These are phyloP conservation scores for Talaromyces sp. DNA, from an alignment of 2,329 filamentous ascomycete species.

Conservation along the genomic window DNA sequence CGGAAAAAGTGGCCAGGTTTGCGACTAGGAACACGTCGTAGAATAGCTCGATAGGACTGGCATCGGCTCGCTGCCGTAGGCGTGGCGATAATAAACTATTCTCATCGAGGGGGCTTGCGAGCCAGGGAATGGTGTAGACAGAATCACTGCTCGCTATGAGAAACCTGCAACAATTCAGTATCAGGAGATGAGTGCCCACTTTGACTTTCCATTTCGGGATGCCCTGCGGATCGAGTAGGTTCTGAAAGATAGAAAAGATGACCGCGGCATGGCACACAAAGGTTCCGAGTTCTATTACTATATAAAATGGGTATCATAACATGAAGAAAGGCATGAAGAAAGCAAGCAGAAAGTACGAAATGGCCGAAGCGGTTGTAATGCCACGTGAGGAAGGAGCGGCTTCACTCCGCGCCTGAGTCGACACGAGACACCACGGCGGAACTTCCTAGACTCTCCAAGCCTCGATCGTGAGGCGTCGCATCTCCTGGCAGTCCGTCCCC, in stretches of 20 bases:
- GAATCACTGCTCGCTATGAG: conserved; percentile 3
- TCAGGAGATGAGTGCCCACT: conserved; percentile 19
- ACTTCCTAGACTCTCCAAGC: conserved; percentile 35
- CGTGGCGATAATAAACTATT: conserved; percentile 21
- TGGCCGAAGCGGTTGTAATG: background rate
- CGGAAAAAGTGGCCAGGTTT: conserved; percentile 61
- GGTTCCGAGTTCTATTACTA: conserved; percentile 17
- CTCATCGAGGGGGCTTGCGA: conserved; percentile 31
- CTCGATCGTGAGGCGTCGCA: conserved; percentile 28
- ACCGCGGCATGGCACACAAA: conserved; percentile 23
- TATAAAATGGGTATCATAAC: conserved; percentile 18
- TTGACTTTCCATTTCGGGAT: conserved; percentile 11
- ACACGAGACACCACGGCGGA: conserved; percentile 22
- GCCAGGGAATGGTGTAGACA: conserved; percentile 21
- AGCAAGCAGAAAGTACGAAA: background rate
- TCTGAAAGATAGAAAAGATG: conserved; percentile 28
- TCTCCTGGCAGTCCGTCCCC: conserved; percentile 21
- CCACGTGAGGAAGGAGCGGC: background rate
- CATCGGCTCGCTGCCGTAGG: conserved; percentile 45
- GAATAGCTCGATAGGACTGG: conserved; percentile 54
- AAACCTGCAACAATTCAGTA: background rate
- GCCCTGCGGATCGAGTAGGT: conserved; percentile 20
- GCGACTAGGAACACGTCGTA: conserved; percentile 61
- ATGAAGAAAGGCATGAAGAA: background rate
- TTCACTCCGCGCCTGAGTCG: conserved; percentile 23